Percentiles rank a stretch among this genome's conserved stretches.
phyloP scores from a whole-genome alignment of 2,329 filamentous ascomycete genomes.

The Monosporascus sp. region DNA sequence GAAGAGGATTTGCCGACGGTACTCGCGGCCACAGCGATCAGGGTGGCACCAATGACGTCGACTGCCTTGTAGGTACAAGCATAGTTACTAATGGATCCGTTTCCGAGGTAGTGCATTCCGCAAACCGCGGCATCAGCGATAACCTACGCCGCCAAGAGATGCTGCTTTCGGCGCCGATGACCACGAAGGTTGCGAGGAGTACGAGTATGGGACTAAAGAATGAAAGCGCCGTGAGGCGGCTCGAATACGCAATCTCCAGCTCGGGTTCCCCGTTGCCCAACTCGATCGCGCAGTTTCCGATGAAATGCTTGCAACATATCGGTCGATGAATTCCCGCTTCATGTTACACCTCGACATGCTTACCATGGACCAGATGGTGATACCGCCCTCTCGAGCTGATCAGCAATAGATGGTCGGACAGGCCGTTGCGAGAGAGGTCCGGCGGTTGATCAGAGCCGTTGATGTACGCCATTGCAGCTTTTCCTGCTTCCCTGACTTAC shows the following conservation, averaged over 20 bases:
- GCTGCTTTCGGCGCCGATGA: conserved; percentile 55
- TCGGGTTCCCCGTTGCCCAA: conserved; percentile 56
- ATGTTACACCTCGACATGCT: conserved; percentile 7
- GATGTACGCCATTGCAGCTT: conserved; percentile 39
- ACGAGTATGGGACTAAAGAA: conserved; percentile 77
- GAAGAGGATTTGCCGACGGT: conserved; percentile 68
- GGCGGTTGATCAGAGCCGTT: conserved; percentile 72
- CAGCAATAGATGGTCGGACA: conserved; percentile 63
- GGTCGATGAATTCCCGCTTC: conserved; percentile 23
- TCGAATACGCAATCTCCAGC: conserved; percentile 71
- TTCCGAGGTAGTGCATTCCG: conserved; percentile 86
- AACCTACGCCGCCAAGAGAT: conserved; percentile 56
- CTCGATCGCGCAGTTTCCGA: conserved; percentile 74
- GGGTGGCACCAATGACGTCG: conserved; percentile 61
- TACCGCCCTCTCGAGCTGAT: conserved; percentile 62
- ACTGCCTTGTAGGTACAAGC: conserved; percentile 51
- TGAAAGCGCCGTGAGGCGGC: conserved; percentile 66
- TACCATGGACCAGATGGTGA: conserved; percentile 69
- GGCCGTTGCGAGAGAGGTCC: conserved; percentile 63
- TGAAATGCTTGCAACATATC: conserved; percentile 62
- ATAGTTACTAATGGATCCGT: conserved; percentile 77
- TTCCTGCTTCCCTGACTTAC: no score
- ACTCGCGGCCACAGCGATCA: conserved; percentile 69
- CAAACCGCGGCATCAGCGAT: conserved; percentile 71
- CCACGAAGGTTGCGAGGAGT: conserved; percentile 65